A percentile compares a stretch with the other conserved stretches of the same genome.
Evolutionary conservation across 306 rosid genomes (phyloP).

Genomic region (Gastrolobium villosum): DNA sequence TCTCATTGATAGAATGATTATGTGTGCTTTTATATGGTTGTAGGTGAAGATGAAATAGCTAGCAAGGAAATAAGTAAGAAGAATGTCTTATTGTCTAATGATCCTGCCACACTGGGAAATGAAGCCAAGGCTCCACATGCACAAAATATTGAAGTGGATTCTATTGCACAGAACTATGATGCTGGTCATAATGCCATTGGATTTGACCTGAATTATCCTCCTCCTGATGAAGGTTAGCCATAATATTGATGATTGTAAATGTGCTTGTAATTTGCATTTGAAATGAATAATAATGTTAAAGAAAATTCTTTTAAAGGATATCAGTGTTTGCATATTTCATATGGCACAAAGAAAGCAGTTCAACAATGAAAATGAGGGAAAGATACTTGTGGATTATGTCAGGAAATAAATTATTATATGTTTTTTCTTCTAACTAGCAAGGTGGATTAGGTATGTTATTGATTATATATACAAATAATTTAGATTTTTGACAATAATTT

Average conservation of each 20-base stretch:
- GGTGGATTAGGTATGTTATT: too few species aligned
- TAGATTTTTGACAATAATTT: too few species aligned
- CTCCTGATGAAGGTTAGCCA: neutral
- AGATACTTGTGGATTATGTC: too few species aligned
- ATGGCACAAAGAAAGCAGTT: too few species aligned
- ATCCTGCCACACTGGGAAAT: neutral
- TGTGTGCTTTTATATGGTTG: neutral
- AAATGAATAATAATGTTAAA: neutral
- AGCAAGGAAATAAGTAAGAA: neutral
- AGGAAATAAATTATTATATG: too few species aligned
- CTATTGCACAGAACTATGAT: neutral
- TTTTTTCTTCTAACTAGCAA: too few species aligned
- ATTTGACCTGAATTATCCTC: conserved; percentile 24
- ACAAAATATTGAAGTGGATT: neutral
- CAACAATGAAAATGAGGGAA: too few species aligned
- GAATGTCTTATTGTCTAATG: neutral
- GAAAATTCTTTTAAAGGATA: too few species aligned
- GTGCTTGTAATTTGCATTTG: neutral
- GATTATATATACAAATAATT: too few species aligned
- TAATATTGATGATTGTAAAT: neutral
- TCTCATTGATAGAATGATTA: conserved; percentile 12
- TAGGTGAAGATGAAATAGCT: neutral
- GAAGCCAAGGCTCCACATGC: neutral
- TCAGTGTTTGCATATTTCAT: too few species aligned
- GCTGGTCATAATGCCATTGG: neutral